Evolutionary conservation across 495 filamentous ascomycete species (phyloP), one percentile per base, ranked within the genome.

Genomic region (Hypoxylon crocopeplum): DNA sequence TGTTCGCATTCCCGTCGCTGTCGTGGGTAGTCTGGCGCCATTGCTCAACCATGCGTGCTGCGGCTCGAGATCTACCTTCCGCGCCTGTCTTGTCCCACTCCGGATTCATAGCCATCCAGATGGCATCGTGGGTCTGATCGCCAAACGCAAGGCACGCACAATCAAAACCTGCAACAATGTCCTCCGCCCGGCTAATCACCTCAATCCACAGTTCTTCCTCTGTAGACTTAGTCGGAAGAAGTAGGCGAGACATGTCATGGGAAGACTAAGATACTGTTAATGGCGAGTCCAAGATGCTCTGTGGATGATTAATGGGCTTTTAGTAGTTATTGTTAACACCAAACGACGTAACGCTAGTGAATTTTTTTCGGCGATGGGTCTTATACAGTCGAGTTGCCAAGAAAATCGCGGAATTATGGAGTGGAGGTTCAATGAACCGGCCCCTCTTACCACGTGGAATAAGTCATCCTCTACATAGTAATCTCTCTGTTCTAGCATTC

Each of bases 31-130:
- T 58, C 10, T 25, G 21, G 5, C 53, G 46, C 72, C 70, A 79
- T 13, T 75, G 64, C 7, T 60, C 46, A 11, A 67, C 52, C 41
- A 78, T 44, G 0, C 70, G 66, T 6, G 49, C 45, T 11, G 67
- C 70, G 3, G 62, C 75, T 7, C 39, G 48, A 0, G 46, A 29
- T 48, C 59, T 49, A 4, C 77, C 77, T 8, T 59, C 46, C 8
- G 72, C 62, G 1, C 37, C 46, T 21, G 22, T 7, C 5, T 72
- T 75, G 8, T 78, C 68, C 77, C 77, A 81, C 25, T 59, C 72
- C 0, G 78, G 77, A 33, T 79, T 74, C 59, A 73, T 62, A 30
- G 64, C 67, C 2, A 60, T 73, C 77, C 77, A 81, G 34, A 79
- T 57, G 0, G 61, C 66, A 58, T 81, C 78, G 15, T 62, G 34